A percentile compares a stretch with the other conserved stretches of the same genome.
Conservation (phyloP, 768 basidiomycete genomes). For the Serendipita sp. region DNA sequence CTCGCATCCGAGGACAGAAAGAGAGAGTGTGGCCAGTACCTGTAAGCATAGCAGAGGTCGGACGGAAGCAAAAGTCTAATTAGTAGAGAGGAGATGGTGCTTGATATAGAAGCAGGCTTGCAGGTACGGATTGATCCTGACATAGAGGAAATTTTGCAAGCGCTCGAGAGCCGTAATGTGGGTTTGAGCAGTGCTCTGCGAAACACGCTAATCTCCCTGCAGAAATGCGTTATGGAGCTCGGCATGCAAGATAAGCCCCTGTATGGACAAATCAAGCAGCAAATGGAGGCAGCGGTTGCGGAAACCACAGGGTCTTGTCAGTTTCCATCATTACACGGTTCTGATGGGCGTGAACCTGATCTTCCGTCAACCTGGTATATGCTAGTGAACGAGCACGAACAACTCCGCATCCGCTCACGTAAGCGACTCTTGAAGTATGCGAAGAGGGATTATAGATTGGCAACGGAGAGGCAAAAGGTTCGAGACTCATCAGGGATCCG, state of each 20-base stretch:
- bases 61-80: too few relatives aligned
- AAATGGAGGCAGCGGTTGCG: not conserved
- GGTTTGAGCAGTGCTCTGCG: not conserved
- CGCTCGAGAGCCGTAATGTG: not conserved
- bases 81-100: too few relatives aligned
- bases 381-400: not conserved
- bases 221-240: not conserved
- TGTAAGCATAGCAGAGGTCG: not conserved
- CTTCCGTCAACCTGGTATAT: not conserved
- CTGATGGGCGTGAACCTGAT: not conserved
- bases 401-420: not conserved
- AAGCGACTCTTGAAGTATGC: constrained; percentile 1
- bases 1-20: not conserved
- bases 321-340: not conserved
- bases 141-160: not conserved
- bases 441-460: not conserved
- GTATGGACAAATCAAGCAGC: not conserved
- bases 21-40: not conserved
- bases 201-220: not conserved
- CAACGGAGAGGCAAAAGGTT: not conserved
- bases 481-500: not conserved
- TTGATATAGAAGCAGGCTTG: too few relatives aligned
- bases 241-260: not conserved
- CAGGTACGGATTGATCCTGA: too few relatives aligned
- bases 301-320: not conserved